Evolutionary conservation across 257 asterid genomes (phyloP), one percentile per base, ranked within the genome.

Genomic region (Rubia yunnanensis): DNA sequence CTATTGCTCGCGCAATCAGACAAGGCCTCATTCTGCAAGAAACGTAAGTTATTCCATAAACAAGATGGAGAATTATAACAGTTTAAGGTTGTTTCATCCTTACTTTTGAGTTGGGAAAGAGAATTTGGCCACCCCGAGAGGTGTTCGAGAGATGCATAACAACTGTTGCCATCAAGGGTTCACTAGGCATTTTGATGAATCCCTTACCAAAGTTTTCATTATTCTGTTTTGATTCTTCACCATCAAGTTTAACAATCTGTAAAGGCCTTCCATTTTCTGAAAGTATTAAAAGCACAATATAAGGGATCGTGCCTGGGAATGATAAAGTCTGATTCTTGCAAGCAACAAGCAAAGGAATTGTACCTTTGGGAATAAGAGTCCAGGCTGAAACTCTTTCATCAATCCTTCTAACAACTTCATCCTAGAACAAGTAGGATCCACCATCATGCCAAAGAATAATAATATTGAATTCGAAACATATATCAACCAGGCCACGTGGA

Each of bases 311-410:
- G 59, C 22, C 26, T 55, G 55, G 50, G 35, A 63, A 65, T 55
- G 38, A 63, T 17, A 46, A 24, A 73, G 20, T 67, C 27, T 20
- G n/a, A 55, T 58, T 20, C 60, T 46, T 30, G 32, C 49, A 41
- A 18, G 17, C 60, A 49, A 38, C 35, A 15, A 30, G 44, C 27
- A 46, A 72, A 58, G 63, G 44, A 36, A 52, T 69, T 62, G 39
- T 66, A 91, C 96, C 94, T 81, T 75, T 76, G 26, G 96, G 98
- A 63, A 91, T 83, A 77, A 88, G 86, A 71, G 94, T 91, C 95
- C 98, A 91, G 46, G 91, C 92, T 73, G 85, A 91, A 72, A 91
- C 81, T 78, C 84, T 82, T 73, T 88, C 91, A 77, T 82, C 95
- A 28, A 91, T 85, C 78, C 80, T 77, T 67, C 76, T 70, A 63